Evolutionary conservation across 306 rosid genomes (phyloP), one percentile per base, ranked within the genome.

Genomic region (Pterocarpus santalinus): DNA sequence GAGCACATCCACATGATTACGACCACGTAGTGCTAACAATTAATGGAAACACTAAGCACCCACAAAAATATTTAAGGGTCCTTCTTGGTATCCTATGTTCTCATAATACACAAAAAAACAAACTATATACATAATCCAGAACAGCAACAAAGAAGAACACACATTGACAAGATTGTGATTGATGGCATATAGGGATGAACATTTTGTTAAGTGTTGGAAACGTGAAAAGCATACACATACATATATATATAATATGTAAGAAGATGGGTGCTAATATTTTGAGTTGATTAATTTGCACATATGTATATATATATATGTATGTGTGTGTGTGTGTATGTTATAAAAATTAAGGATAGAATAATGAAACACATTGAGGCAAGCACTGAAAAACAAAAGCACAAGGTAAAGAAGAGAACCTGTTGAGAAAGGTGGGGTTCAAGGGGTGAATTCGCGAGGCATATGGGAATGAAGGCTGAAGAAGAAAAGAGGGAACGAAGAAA

Each of bases 241-340:
- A 43, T 10, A 43, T 6, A 43, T 43, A 43, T 22, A 43, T 43
- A 43, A 2, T 81, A 87, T 8, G 12, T 22, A 61, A 79, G 85
- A 86, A 87, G 81, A 88, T 86, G 92, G 87, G 88, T 78, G 69
- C 52, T 79, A 75, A 82, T 80, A 84, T 81, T 85, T 80, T 39
- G 65, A 77, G 84, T 85, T 77, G 86, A 85, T 89, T 47, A 47
- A 47, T 5, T 85, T 78, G 84, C 84, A 86, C 78, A 77, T 1
- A 13, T 14, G 5, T 56, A 14, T n/a, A n/a, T 5, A 15, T 53
- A 55, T 5, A n/a, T n/a, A 55, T n/a, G 2, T 7, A 9, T 16
- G 61, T 17, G 1, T 65, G 4, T n/a, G 83, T 43, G 28, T 22
- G 28, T 22, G 1, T 22, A 22, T 72, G 70, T 64, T 61, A 38